A percentile compares a stretch with the other conserved stretches of the same genome.
These are phyloP conservation scores for Turnera subulata DNA, from an alignment of 345 rosid genomes.

Conservation along the genomic window DNA sequence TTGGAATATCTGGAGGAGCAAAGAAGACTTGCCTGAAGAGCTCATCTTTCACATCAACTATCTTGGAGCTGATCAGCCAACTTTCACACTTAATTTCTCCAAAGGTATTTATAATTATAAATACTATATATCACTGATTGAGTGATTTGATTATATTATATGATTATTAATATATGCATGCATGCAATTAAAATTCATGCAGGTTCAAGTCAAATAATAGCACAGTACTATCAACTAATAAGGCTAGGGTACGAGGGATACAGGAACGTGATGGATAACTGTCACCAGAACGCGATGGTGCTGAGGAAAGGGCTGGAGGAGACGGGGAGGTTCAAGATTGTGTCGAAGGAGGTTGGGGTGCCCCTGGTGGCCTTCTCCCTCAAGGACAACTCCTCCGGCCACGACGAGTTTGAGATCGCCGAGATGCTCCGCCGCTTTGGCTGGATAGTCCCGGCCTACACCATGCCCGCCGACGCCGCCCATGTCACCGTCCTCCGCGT, in stretches of 20 bases:
- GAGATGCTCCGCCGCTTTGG: too few species aligned
- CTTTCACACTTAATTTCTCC: background rate
- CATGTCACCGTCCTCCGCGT: background rate
- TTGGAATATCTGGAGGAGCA: constrained; percentile 1
- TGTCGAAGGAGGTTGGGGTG: too few species aligned
- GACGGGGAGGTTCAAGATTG: too few species aligned
- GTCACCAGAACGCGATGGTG: background rate
- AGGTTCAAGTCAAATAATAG: background rate
- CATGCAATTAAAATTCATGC: background rate
- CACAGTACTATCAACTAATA: too few species aligned
- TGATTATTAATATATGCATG: background rate
- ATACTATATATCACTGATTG: background rate
- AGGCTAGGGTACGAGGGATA: background rate
- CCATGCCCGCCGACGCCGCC: background rate
- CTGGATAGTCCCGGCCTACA: too few species aligned
- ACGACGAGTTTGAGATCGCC: too few species aligned
- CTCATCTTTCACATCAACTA: too few species aligned
- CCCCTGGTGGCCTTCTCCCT: too few species aligned
- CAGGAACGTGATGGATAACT: background rate
- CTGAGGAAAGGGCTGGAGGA: background rate
- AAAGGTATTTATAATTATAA: background rate
- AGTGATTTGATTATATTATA: background rate
- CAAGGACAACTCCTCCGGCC: too few species aligned
- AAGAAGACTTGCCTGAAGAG: constrained; percentile 4
- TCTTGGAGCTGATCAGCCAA: too few species aligned